These are phyloP conservation scores for Pyrrhoderma noxium DNA, from an alignment of 1,284 basidiomycete species.

Conservation along the genomic window DNA sequence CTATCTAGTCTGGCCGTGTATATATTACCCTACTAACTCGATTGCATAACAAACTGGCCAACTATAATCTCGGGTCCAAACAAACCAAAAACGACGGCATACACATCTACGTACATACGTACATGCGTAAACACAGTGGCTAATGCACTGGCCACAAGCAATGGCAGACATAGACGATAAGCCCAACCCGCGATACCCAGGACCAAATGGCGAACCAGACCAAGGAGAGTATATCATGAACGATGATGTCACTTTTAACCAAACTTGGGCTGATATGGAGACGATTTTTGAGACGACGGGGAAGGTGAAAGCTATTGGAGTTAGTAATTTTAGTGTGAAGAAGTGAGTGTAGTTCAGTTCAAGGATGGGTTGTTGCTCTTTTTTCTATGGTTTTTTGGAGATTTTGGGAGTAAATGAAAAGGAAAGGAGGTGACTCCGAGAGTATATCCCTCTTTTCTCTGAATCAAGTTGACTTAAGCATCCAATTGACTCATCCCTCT, in stretches of 20 bases:
- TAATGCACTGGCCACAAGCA: constrained; percentile 22
- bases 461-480: too few species aligned
- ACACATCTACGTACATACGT: too few species aligned
- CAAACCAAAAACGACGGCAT: too few species aligned
- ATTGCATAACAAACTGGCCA: too few species aligned
- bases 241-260: constrained; percentile 34
- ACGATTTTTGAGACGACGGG: constrained; percentile 31
- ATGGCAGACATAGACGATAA: constrained; percentile 17
- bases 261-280: constrained; percentile 51
- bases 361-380: constrained; percentile 1
- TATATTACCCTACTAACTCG: too few species aligned
- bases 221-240: constrained; percentile 29
- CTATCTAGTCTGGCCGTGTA: too few species aligned
- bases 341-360: constrained; percentile 11
- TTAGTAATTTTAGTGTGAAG: constrained; percentile 18
- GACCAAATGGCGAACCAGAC: constrained; percentile 19
- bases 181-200: constrained; percentile 10
- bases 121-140: constrained; percentile 14
- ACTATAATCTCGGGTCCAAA: too few species aligned
- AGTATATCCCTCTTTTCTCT: too few species aligned
- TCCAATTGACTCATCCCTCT: too few species aligned
- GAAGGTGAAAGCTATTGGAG: constrained; percentile 42
- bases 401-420: too few species aligned
- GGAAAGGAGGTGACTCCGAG: too few species aligned
- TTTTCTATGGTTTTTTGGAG: background rate